Percentiles rank a stretch among this genome's conserved stretches.
phyloP scores from a whole-genome alignment of 345 rosid genomes.

The Salix dunnii region DNA sequence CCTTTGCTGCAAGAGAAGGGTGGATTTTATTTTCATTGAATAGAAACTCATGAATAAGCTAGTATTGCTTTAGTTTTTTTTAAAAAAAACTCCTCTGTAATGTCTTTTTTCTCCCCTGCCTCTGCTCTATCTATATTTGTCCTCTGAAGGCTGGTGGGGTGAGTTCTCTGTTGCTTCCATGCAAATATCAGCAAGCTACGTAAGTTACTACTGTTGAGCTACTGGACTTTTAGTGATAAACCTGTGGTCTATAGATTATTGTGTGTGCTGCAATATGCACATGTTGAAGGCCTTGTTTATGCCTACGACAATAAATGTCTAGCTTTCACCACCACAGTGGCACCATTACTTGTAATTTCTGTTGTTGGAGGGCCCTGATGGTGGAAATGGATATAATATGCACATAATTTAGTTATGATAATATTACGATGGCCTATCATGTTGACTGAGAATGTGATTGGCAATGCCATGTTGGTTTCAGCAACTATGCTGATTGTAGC shows the following conservation, averaged over 20 bases:
- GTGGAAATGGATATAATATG: too few species aligned
- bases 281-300: too few species aligned
- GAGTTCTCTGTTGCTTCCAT: background rate
- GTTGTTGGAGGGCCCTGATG: too few species aligned
- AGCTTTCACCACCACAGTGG: too few species aligned
- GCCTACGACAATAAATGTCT: too few species aligned
- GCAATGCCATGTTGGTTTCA: too few species aligned
- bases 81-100: background rate
- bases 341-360: too few species aligned
- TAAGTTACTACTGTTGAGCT: background rate
- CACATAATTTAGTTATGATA: too few species aligned
- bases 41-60: background rate
- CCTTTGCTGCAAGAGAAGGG: background rate
- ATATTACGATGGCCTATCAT: too few species aligned
- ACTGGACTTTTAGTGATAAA: background rate
- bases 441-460: too few species aligned
- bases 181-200: background rate
- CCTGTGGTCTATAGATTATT: background rate
- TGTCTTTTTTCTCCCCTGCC: background rate
- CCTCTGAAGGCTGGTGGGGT: background rate
- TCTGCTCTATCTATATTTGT: background rate
- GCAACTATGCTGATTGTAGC: too few species aligned
- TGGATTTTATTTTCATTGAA: background rate
- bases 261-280: background rate
- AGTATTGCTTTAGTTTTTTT: background rate